Evolutionary conservation across 495 filamentous ascomycete genomes (phyloP).

Genomic region (Aspergillus sclerotiicarbonarius): DNA sequence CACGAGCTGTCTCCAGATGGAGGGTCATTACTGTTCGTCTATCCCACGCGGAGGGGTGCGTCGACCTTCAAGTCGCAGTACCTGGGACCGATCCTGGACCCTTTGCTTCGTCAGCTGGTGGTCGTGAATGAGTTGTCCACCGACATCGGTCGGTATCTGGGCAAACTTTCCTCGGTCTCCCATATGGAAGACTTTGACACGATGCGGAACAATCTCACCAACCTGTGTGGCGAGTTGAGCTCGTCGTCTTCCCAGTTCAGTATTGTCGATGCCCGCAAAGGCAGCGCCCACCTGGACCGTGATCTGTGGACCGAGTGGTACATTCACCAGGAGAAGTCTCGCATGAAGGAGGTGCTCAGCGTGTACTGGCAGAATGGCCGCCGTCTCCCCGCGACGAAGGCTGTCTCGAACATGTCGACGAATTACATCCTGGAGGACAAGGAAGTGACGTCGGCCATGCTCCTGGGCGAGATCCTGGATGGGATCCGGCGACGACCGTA

Average conservation of each 20-base stretch:
- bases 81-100: conserved; percentile 65
- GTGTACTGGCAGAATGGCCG: conserved; percentile 56
- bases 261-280: conserved; percentile 52
- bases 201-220: conserved; percentile 49
- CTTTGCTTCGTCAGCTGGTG: conserved; percentile 61
- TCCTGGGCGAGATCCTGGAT: conserved; percentile 63
- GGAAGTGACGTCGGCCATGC: conserved; percentile 50
- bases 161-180: conserved; percentile 56
- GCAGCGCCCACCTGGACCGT: conserved; percentile 53
- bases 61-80: conserved; percentile 63
- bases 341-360: conserved; percentile 60
- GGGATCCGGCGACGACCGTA: conserved; percentile 54
- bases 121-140: conserved; percentile 62
- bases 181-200: conserved; percentile 59
- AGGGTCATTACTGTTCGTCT: conserved; percentile 65
- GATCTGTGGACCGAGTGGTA: conserved; percentile 68
- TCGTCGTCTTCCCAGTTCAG: conserved; percentile 44
- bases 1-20: conserved; percentile 59
- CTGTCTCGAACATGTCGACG: conserved; percentile 28
- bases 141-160: conserved; percentile 56
- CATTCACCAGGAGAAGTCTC: conserved; percentile 66
- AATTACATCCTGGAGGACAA: conserved; percentile 36
- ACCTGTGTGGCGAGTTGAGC: conserved; percentile 46
- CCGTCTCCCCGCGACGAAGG: conserved; percentile 38
- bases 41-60: conserved; percentile 64